These are phyloP conservation scores for Aphanomyces astaci DNA, from an alignment of 352 stramenopile species.

Conservation along the genomic window DNA sequence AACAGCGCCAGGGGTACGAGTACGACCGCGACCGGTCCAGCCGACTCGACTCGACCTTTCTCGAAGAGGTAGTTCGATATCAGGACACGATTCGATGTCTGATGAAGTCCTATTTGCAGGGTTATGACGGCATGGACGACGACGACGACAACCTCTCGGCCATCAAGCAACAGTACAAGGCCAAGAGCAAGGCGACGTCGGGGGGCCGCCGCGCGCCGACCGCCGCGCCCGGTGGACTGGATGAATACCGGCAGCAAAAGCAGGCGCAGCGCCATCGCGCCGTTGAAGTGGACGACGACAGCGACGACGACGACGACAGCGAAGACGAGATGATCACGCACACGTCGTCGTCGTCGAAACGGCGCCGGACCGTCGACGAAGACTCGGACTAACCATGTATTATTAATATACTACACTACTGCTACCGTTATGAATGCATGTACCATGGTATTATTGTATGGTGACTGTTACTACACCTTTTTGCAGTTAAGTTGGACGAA, in stretches of 20 bases:
- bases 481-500: no score
- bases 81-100: no score
- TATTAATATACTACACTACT: not conserved
- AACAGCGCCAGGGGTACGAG: constrained; percentile 72
- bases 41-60: constrained; percentile 75
- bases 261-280: constrained; percentile 27
- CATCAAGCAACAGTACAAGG: constrained; percentile 81
- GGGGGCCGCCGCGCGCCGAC: constrained; percentile 27
- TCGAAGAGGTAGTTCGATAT: constrained; percentile 44
- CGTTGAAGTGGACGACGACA: constrained; percentile 37
- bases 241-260: constrained; percentile 61
- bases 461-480: no score
- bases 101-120: no score
- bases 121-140: constrained; percentile 66
- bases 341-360: constrained; percentile 56
- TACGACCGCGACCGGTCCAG: constrained; percentile 61
- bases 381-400: constrained; percentile 60
- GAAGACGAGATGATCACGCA: constrained; percentile 70
- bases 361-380: constrained; percentile 70
- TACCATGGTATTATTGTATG: no score
- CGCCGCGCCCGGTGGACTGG: constrained; percentile 46
- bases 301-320: constrained; percentile 57
- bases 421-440: not conserved
- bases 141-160: constrained; percentile 76
- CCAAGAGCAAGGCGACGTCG: constrained; percentile 28